phyloP scores from a whole-genome alignment of 495 filamentous ascomycete genomes.

The Aspergillus coremiiformis region DNA sequence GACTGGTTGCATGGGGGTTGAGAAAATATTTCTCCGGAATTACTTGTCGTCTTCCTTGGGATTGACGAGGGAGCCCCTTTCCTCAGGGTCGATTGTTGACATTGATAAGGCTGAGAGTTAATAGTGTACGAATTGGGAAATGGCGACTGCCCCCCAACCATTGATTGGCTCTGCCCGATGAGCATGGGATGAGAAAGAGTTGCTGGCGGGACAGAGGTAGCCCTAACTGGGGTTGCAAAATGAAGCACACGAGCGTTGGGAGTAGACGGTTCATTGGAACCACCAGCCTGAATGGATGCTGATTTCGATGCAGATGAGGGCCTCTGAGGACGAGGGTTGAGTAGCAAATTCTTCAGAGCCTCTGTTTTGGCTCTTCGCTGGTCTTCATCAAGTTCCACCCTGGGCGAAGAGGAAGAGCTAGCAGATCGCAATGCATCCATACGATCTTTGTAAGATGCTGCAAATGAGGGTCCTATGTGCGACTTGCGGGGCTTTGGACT shows the following conservation, averaged over 20 bases:
- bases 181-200: slow-evolving; percentile 15
- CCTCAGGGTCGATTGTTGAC: slow-evolving; percentile 19
- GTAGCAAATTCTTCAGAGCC: slow-evolving; percentile 41
- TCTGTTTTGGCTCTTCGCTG: slow-evolving; percentile 39
- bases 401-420: slow-evolving; percentile 18
- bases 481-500: slow-evolving; percentile 36
- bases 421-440: slow-evolving; percentile 49
- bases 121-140: slow-evolving; percentile 12
- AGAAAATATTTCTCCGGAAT: slow-evolving; percentile 5
- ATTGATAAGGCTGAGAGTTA: slow-evolving; percentile 14
- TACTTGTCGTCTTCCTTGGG: slow-evolving; percentile 5
- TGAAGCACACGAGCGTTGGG: slow-evolving; percentile 21
- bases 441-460: slow-evolving; percentile 58
- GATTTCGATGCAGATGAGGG: slow-evolving; percentile 26
- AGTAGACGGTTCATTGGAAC: slow-evolving; percentile 10
- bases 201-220: slow-evolving; percentile 31
- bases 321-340: slow-evolving; percentile 39
- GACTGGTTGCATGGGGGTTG: slow-evolving; percentile 10
- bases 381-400: slow-evolving; percentile 26
- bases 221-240: slow-evolving; percentile 33
- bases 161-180: slow-evolving; percentile 8
- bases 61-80: slow-evolving; percentile 20
- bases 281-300: slow-evolving; percentile 6
- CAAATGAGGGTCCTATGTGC: slow-evolving; percentile 56
- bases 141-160: slow-evolving; percentile 9